Conservation (phyloP, 805 yeast species). For the Yamadazyma nakazawae region DNA sequence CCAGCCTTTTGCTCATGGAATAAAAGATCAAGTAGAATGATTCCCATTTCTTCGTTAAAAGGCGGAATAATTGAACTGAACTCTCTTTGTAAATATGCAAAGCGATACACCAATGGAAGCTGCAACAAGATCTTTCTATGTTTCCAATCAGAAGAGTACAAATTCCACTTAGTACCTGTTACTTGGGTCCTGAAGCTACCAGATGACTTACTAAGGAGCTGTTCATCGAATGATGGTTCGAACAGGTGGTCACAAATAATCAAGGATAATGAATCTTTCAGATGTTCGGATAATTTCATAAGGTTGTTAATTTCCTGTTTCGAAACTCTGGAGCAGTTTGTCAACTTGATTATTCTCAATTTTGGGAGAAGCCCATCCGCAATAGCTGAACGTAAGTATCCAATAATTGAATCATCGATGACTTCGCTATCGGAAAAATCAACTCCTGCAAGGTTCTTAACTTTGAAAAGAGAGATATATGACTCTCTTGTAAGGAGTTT, state of each 20-base stretch:
- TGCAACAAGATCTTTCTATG: slow-evolving; percentile 14
- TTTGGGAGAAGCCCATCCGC: slow-evolving; percentile 15
- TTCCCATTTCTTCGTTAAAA: not conserved
- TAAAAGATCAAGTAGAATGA: slow-evolving; percentile 16
- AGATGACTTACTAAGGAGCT: not conserved
- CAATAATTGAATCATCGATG: slow-evolving; percentile 31
- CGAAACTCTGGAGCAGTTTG: slow-evolving; percentile 20
- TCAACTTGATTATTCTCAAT: slow-evolving; percentile 22
- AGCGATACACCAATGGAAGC: slow-evolving; percentile 25
- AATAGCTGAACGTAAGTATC: slow-evolving; percentile 20
- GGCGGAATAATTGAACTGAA: slow-evolving; percentile 2
- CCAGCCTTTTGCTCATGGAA: slow-evolving; percentile 12
- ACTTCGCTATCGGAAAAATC: slow-evolving; percentile 26
- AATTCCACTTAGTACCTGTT: slow-evolving; percentile 24
- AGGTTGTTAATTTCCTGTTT: slow-evolving; percentile 12
- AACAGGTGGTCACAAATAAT: slow-evolving; percentile 16
- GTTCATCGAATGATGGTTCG: slow-evolving; percentile 1
- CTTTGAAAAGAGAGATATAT: slow-evolving; percentile 23
- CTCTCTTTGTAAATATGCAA: slow-evolving; percentile 17
- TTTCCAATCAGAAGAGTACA: slow-evolving; percentile 11
- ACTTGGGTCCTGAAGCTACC: slow-evolving; percentile 5
- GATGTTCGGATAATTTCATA: slow-evolving; percentile 2
- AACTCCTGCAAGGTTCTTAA: slow-evolving; percentile 25
- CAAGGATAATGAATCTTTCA: slow-evolving; percentile 9
- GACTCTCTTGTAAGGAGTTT: slow-evolving; percentile 18